These are phyloP conservation scores for Hypomyces perniciosus DNA, from an alignment of 2,329 filamentous ascomycete genomes.

Conservation along the genomic window DNA sequence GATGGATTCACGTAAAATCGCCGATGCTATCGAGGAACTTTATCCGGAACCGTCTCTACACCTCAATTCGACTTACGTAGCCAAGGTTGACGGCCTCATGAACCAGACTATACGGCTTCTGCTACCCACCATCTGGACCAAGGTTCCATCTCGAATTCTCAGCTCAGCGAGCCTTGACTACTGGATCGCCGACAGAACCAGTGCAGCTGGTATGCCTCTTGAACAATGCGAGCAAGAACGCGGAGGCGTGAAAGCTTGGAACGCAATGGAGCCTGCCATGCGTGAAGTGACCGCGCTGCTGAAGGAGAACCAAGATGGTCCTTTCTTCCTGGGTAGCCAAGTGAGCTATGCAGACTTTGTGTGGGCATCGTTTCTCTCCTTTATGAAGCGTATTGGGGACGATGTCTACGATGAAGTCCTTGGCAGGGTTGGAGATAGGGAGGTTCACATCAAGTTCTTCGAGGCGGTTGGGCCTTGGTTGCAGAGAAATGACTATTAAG, in stretches of 20 bases:
- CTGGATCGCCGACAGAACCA: constrained; percentile 48
- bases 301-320: constrained; percentile 49
- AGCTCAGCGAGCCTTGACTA: constrained; percentile 45
- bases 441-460: constrained; percentile 34
- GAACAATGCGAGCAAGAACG: constrained; percentile 40
- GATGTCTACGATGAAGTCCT: constrained; percentile 31
- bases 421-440: constrained; percentile 30
- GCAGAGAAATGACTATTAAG: constrained; percentile 32
- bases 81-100: constrained; percentile 38
- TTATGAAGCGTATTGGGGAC: constrained; percentile 29
- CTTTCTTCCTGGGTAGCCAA: constrained; percentile 54
- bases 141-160: constrained; percentile 46
- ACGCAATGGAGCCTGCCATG: constrained; percentile 32
- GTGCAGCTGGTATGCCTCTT: constrained; percentile 46
- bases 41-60: constrained; percentile 54
- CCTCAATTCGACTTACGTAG: constrained; percentile 47
- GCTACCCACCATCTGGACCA: constrained; percentile 37
- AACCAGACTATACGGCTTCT: constrained; percentile 27
- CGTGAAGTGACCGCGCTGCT: constrained; percentile 39
- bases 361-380: constrained; percentile 44
- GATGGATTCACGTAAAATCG: constrained; percentile 61
- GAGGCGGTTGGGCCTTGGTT: constrained; percentile 36
- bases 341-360: constrained; percentile 54
- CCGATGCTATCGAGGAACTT: constrained; percentile 48
- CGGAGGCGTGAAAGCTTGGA: constrained; percentile 47